Conservation (phyloP, 306 rosid genomes). For the Cicer cuneatum region DNA sequence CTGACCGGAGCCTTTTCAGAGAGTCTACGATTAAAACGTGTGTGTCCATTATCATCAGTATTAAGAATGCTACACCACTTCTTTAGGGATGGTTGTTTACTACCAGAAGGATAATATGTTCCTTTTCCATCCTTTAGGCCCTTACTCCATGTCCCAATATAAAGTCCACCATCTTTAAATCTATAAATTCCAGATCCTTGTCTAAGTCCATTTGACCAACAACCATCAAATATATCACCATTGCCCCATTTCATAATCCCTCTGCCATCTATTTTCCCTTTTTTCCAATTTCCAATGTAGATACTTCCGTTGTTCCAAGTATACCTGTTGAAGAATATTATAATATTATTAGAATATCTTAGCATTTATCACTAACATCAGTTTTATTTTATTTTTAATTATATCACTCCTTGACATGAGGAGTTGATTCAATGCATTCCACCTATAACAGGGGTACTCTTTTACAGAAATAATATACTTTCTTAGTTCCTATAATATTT, state of each 20-base stretch:
- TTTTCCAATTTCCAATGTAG: constrained; percentile 83
- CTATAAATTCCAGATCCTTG: constrained; percentile 85
- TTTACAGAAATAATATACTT: too few relatives aligned
- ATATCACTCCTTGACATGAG: too few relatives aligned
- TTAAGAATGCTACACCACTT: constrained; percentile 60
- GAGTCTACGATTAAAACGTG: constrained; percentile 61
- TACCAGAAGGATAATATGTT: constrained; percentile 79
- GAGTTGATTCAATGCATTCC: too few relatives aligned
- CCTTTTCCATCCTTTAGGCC: constrained; percentile 96
- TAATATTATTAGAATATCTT: too few relatives aligned
- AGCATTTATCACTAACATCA: too few relatives aligned
- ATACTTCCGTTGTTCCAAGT: constrained; percentile 74
- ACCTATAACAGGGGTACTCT: too few relatives aligned
- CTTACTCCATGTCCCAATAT: constrained; percentile 85
- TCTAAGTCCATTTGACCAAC: constrained; percentile 77
- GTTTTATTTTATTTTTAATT: too few relatives aligned
- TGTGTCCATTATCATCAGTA: constrained; percentile 40
- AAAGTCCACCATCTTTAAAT: constrained; percentile 78
- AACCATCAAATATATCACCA: constrained; percentile 80
- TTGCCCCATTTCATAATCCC: constrained; percentile 92
- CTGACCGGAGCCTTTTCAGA: constrained; percentile 57
- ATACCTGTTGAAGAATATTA: too few relatives aligned
- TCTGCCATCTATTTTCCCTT: constrained; percentile 80
- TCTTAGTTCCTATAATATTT: too few relatives aligned
- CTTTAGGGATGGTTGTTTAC: constrained; percentile 67